Base-by-base conservation (phyloP, 345 rosid genomes). In the Heritiera littoralis region DNA sequence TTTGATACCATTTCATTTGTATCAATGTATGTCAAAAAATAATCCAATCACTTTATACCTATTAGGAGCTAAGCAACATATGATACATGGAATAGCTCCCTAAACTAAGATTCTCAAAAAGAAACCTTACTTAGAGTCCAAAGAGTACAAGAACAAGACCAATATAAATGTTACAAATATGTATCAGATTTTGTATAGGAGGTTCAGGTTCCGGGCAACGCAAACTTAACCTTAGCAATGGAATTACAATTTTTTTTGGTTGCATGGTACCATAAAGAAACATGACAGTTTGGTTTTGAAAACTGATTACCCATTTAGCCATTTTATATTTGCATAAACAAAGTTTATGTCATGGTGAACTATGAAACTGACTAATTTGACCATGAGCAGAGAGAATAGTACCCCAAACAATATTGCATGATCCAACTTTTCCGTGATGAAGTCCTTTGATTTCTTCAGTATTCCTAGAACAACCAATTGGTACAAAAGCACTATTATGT, bases 371-470 rank as follows among this genome's bases (percentile, higher is more conserved):
- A 45, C 30, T 65, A 49, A 18, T 10, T 38, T n/a, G 49, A 32
- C 72, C 43, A 76, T 6, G 12, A 51, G 46, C 76, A 56, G 2
- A 79, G 61, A 66, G 74, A 65, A 76, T 8, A 41, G 38, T 87
- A 90, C 97, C 93, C 88, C 86, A 74, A 84, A 87, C 17, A 82
- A 76, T 61, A 66, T n/a, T n/a, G 88, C 90, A 81, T 66, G 83
- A 80, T 82, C 83, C 84, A 79, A 79, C 70, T 84, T 85, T 75
- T n/a, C 81, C 81, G 92, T 68, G 70, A 96, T 88, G 60, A 75
- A 85, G 60, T 89, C 88, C 83, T 91, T 90, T 65, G 92, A 90
- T 83, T 88, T 91, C 91, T 96, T 92, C 83, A 94, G 82, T 59
- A 92, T 84, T 72, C 99, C 99, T 96, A 64, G 15, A 79, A 75